Evolutionary conservation across 75 land plant species (phyloP).

Genomic region (Chamaecyparis obtusa): DNA sequence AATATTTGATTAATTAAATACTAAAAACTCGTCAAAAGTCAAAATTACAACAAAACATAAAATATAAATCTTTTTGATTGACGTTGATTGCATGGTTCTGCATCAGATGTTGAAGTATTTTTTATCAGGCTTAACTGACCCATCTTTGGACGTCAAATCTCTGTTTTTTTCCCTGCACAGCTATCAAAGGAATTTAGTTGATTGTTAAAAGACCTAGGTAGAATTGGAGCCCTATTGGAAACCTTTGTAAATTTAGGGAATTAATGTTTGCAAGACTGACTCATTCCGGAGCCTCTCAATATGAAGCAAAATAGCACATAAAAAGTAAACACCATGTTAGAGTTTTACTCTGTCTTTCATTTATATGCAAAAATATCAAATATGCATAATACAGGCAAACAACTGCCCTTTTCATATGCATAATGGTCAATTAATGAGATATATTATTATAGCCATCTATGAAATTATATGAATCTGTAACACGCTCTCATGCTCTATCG

Average conservation of each 20-base stretch:
- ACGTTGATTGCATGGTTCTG: too few species aligned
- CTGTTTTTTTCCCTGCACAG: background rate
- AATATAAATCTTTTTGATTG: too few species aligned
- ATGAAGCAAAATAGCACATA: too few species aligned
- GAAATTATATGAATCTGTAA: too few species aligned
- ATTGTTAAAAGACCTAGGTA: background rate
- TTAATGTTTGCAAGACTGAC: background rate
- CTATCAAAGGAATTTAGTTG: background rate
- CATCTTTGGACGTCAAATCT: background rate
- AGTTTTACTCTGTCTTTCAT: background rate
- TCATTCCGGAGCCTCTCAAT: background rate
- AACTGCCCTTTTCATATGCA: background rate
- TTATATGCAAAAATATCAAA: background rate
- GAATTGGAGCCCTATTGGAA: background rate
- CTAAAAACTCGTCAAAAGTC: too few species aligned
- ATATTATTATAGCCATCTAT: too few species aligned
- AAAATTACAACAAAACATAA: too few species aligned
- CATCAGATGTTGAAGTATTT: background rate
- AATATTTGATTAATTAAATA: too few species aligned
- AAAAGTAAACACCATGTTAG: background rate
- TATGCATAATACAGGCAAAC: background rate
- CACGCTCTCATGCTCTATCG: too few species aligned
- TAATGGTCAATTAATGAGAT: too few species aligned
- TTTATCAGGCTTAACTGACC: background rate
- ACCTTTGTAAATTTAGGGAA: background rate